phyloP scores from a whole-genome alignment of 305 asterid genomes.

The Fraxinus baroniana region DNA sequence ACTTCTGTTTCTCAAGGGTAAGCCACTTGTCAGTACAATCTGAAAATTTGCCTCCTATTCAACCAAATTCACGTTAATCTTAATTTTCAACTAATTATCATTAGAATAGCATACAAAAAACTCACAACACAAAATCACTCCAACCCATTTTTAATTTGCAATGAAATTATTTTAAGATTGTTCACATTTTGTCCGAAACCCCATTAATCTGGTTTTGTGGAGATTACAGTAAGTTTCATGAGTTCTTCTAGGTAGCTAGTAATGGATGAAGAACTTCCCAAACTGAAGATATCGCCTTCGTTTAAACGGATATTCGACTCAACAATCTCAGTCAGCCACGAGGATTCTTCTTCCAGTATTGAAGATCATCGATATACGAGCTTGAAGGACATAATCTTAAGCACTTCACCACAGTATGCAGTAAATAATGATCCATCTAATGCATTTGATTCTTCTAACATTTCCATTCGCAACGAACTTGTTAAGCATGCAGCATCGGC shows the following conservation, averaged over 20 bases:
- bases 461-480: slow-evolving; percentile 49
- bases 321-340: slow-evolving; percentile 6
- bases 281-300: slow-evolving; percentile 32
- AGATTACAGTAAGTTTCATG: not conserved
- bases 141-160: not conserved
- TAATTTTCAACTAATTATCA: not conserved
- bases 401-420: slow-evolving; percentile 26
- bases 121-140: not conserved
- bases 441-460: slow-evolving; percentile 29
- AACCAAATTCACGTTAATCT: not conserved
- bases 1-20: not conserved
- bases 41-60: slow-evolving; percentile 22
- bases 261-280: slow-evolving; percentile 24
- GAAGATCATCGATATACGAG: slow-evolving; percentile 47
- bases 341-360: slow-evolving; percentile 18
- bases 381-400: slow-evolving; percentile 43
- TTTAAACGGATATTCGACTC: slow-evolving; percentile 32
- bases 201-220: not conserved
- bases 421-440: slow-evolving; percentile 11
- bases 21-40: slow-evolving; percentile 7
- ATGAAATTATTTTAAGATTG: not conserved
- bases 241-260: not conserved
- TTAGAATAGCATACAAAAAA: not conserved
- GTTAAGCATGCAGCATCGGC: slow-evolving; percentile 72
- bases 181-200: not conserved